Conservation (phyloP, 805 yeast species). For the Vanderwaltozyma polyspora region DNA sequence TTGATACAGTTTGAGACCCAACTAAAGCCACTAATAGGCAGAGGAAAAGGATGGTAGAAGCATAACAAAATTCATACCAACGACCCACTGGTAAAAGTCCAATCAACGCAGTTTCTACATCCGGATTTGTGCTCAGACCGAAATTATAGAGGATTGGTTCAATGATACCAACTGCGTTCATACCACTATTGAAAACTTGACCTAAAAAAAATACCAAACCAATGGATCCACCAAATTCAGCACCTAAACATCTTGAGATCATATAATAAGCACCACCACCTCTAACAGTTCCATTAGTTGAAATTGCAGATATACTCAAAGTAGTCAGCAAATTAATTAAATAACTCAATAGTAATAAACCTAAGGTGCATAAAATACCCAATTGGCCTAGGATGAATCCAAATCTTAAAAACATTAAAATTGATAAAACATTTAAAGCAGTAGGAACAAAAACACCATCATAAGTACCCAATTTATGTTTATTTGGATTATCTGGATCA, state of each 20-base stretch:
- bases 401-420: constrained; percentile 87
- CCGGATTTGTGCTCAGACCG: constrained; percentile 45
- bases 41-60: constrained; percentile 52
- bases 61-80: constrained; percentile 59
- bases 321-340: constrained; percentile 76
- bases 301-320: constrained; percentile 84
- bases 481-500: constrained; percentile 26
- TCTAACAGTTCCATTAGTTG: constrained; percentile 93
- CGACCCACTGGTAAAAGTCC: constrained; percentile 57
- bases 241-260: constrained; percentile 91
- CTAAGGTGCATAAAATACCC: constrained; percentile 72
- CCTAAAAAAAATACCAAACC: constrained; percentile 93
- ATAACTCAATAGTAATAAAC: constrained; percentile 61
- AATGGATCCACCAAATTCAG: constrained; percentile 96
- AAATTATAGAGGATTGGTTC: constrained; percentile 82
- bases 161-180: constrained; percentile 91
- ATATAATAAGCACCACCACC: constrained; percentile 99
- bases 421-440: constrained; percentile 80
- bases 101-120: constrained; percentile 28
- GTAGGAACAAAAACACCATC: constrained; percentile 93
- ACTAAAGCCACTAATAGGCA: constrained; percentile 71
- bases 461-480: constrained; percentile 59
- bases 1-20: constrained; percentile 73
- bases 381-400: constrained; percentile 93
- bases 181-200: constrained; percentile 80